Conservation (phyloP, 192 early-diverging fungal genomes). For the Backusella psychrophila region DNA sequence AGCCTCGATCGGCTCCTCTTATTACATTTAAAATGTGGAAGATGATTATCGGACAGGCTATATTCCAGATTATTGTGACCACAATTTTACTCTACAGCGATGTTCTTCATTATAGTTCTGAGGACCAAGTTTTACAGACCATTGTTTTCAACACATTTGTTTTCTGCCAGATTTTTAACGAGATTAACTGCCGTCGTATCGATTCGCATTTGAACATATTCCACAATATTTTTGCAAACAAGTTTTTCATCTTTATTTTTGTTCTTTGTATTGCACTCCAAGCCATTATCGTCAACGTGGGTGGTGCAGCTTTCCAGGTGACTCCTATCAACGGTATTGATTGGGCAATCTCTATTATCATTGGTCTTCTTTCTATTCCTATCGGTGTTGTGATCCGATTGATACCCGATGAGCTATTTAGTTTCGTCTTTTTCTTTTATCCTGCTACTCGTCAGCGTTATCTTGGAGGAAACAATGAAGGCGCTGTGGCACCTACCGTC, state of each 20-base stretch:
- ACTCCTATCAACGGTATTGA: slow-evolving; percentile 60
- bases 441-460: slow-evolving; percentile 25
- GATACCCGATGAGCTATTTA: slow-evolving; percentile 68
- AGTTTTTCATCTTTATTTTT: slow-evolving; percentile 80
- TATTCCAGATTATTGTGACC: slow-evolving; percentile 85
- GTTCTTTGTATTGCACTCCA: slow-evolving; percentile 74
- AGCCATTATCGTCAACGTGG: slow-evolving; percentile 88
- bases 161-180: slow-evolving; percentile 87
- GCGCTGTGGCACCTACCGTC: slow-evolving; percentile 7
- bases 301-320: slow-evolving; percentile 82
- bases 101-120: slow-evolving; percentile 51
- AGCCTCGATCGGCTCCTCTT: slow-evolving; percentile 75
- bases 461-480: slow-evolving; percentile 15
- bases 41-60: slow-evolving; percentile 88
- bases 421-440: slow-evolving; percentile 32
- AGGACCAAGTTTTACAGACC: slow-evolving; percentile 54
- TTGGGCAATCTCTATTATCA: slow-evolving; percentile 81
- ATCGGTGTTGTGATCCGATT: slow-evolving; percentile 86
- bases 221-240: slow-evolving; percentile 71
- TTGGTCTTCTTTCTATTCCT: slow-evolving; percentile 80
- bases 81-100: slow-evolving; percentile 72
- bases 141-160: slow-evolving; percentile 94
- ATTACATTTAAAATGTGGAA: slow-evolving; percentile 95
- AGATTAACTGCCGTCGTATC: slow-evolving; percentile 82
- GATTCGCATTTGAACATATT: slow-evolving; percentile 88